phyloP scores from a whole-genome alignment of 345 rosid genomes.

The Lenwebbia sp. region DNA sequence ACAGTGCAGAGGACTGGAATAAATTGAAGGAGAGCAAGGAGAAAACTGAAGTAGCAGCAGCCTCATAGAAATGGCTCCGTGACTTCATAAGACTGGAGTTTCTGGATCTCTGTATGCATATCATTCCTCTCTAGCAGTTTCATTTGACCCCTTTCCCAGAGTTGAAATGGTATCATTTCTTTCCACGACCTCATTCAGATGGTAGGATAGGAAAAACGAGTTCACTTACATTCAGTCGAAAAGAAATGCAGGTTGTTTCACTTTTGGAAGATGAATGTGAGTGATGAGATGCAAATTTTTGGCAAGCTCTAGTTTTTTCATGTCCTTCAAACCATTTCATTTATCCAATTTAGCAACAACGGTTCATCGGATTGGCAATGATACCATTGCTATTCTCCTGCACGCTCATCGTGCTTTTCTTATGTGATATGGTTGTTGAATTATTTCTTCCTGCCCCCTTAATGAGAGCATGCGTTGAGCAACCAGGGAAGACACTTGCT shows the following conservation, averaged over 20 bases:
- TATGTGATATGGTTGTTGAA: background rate
- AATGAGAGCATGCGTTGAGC: background rate
- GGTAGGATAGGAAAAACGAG: background rate
- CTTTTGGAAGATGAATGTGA: background rate
- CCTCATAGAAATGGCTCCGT: background rate
- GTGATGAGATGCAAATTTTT: background rate
- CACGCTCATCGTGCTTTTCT: background rate
- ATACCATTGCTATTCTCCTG: background rate
- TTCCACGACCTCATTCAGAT: background rate
- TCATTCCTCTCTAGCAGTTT: background rate
- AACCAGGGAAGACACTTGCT: background rate
- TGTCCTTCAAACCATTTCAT: background rate
- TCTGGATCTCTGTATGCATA: background rate
- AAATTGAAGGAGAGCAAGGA: slow-evolving; percentile 59
- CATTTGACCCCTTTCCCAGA: background rate
- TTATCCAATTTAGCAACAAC: background rate
- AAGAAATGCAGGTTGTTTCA: background rate
- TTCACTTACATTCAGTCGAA: background rate
- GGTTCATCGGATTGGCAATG: background rate
- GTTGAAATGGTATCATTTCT: background rate
- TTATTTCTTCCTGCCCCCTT: background rate
- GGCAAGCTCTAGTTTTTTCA: background rate
- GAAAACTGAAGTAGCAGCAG: slow-evolving; percentile 42
- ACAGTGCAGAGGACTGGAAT: slow-evolving; percentile 63
- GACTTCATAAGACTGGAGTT: background rate